A percentile compares a stretch with the other conserved stretches of the same genome.
Evolutionary conservation across 108 stramenopile genomes (phyloP).

Genomic region (Cyclotella kingstonii): DNA sequence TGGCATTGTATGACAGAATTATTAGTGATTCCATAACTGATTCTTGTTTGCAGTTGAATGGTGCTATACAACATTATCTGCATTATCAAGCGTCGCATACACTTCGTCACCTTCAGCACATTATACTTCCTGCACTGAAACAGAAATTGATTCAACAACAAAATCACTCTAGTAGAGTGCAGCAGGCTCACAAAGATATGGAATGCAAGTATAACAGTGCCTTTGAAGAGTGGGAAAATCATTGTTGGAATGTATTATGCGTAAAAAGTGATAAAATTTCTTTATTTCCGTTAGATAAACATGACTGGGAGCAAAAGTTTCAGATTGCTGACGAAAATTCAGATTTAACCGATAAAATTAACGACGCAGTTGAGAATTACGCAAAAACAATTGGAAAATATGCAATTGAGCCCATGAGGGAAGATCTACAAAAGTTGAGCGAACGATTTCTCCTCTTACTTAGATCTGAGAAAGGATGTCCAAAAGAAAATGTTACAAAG

Average conservation of each 20-base stretch:
- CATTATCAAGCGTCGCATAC: slow-evolving; percentile 8
- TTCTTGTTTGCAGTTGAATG: too few relatives aligned
- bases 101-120: slow-evolving; percentile 4
- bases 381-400: slow-evolving; percentile 8
- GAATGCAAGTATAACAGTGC: slow-evolving; percentile 9
- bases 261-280: slow-evolving; percentile 33
- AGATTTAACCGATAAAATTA: neutral
- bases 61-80: slow-evolving; percentile 3
- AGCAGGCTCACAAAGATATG: slow-evolving; percentile 2
- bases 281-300: slow-evolving; percentile 11
- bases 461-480: neutral
- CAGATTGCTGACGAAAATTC: neutral
- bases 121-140: slow-evolving; percentile 13
- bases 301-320: neutral
- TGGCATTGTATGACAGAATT: neutral
- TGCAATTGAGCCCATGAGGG: slow-evolving; percentile 8
- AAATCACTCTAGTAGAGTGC: neutral
- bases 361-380: neutral
- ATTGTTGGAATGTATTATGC: slow-evolving; percentile 19
- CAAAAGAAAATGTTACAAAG: neutral
- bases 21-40: neutral
- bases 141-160: neutral
- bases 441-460: slow-evolving; percentile 8
- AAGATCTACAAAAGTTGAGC: slow-evolving; percentile 8
- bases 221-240: slow-evolving; percentile 27